Evolutionary conservation across 1,139 yeast species (phyloP).

Genomic region (Entelexis paramagnoliae): DNA sequence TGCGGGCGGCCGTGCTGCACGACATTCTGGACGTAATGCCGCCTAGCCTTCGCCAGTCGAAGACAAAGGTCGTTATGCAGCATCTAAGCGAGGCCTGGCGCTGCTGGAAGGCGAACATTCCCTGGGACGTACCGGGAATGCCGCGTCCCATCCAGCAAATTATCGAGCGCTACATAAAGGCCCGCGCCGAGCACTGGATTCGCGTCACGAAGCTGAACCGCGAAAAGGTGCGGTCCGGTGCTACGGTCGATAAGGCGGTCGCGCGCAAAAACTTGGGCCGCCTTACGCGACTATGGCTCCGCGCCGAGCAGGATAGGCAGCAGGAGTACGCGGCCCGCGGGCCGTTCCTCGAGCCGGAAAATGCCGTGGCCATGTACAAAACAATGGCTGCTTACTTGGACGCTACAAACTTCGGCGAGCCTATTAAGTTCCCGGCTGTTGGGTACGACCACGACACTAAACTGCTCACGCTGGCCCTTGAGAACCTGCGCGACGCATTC

Average conservation of each 20-base stretch:
- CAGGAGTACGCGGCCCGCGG: constrained; percentile 72
- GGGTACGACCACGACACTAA: constrained; percentile 92
- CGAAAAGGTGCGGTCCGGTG: constrained; percentile 78
- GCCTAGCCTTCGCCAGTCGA: constrained; percentile 79
- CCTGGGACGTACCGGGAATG: constrained; percentile 96
- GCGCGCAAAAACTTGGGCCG: constrained; percentile 90
- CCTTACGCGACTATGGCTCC: constrained; percentile 82
- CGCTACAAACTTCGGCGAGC: constrained; percentile 52
- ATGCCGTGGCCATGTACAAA: constrained; percentile 77
- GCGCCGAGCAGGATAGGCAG: constrained; percentile 86
- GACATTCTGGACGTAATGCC: constrained; percentile 97
- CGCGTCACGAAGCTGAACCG: constrained; percentile 88
- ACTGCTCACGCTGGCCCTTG: constrained; percentile 76
- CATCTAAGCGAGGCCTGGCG: constrained; percentile 98
- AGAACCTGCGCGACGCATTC: constrained; percentile 72
- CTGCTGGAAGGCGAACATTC: constrained; percentile 97
- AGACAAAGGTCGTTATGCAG: constrained; percentile 78
- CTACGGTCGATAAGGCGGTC: constrained; percentile 85
- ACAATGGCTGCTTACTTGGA: constrained; percentile 94
- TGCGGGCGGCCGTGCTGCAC: constrained; percentile 89
- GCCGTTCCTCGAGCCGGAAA: constrained; percentile 75
- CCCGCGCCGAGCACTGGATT: constrained; percentile 96
- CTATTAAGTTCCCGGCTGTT: constrained; percentile 83
- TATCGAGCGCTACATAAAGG: constrained; percentile 79
- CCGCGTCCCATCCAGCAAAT: constrained; percentile 84